Evolutionary conservation across 257 asterid species (phyloP), one percentile per base, ranked within the genome.

Genomic region (Mitragyna speciosa): DNA sequence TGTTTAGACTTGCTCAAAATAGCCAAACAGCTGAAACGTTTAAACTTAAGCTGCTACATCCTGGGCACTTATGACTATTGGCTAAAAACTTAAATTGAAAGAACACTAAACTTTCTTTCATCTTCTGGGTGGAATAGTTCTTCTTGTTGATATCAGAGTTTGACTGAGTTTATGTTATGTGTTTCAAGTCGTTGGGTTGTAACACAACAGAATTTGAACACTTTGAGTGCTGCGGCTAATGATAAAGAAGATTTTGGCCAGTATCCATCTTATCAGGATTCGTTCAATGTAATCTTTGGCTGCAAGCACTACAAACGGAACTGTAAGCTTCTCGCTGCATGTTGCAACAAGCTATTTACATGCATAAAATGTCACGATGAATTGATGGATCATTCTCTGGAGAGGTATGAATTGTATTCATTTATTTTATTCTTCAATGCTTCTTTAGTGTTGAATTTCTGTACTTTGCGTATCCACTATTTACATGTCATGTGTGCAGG

Each of bases 301-400:
- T 94, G 98, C 86, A 78, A 83, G 65, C 98, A 94, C 85, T 94
- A 94, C 84, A 91, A 82, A 87, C 92, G 97, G 82, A 94, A 91
- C 73, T 88, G 97, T 83, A 94, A 92, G 87, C 87, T 94, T 82
- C 77, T 94, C 47, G 87, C 92, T 69, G 89, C 95, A 63, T 94
- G 98, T 84, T 94, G 98, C 88, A 88, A 89, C 78, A 85, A 89
- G 89, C 87, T 94, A 33, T 90, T 81, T 85, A 85, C 98, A 43
- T 94, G 98, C 90, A 88, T 94, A 83, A 93, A 94, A 78, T 94
- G 98, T 84, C 98, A 94, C 71, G 97, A 94, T 80, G 98, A 94
- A 64, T 79, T 81, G 84, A 31, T 91, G 30, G 94, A 92, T 89
- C 98, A 94, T 82, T 79, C 90, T 70, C 79, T 91, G 84, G 94